These are phyloP conservation scores for Mycena vulgaris DNA, from an alignment of 768 basidiomycete genomes.

Conservation along the genomic window DNA sequence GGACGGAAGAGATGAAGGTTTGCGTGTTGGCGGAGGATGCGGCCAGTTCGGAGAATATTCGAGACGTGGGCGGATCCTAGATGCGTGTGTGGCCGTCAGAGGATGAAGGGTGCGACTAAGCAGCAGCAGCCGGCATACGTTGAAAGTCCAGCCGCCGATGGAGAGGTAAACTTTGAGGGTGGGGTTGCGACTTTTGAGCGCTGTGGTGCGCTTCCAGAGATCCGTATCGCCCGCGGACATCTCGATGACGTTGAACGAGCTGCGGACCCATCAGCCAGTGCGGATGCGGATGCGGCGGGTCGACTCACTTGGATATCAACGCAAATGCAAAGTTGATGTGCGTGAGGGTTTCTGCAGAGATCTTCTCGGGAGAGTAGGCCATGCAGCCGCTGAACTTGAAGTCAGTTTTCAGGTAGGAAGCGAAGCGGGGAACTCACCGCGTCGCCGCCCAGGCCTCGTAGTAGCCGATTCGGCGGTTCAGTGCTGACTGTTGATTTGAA, in stretches of 20 bases:
- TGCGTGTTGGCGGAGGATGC: constrained; percentile 17
- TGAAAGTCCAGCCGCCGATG: constrained; percentile 35
- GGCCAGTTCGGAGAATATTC: constrained; percentile 22
- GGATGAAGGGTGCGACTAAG: background rate
- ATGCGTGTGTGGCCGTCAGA: background rate
- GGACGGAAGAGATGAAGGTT: constrained; percentile 3
- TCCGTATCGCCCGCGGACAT: constrained; percentile 15
- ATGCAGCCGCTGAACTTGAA: background rate
- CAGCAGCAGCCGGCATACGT: constrained; percentile 10
- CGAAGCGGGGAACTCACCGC: background rate
- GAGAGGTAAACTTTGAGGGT: constrained; percentile 25
- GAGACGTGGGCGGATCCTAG: constrained; percentile 17
- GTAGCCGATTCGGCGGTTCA: constrained; percentile 14
- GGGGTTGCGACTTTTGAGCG: constrained; percentile 19
- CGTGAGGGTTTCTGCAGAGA: constrained; percentile 11
- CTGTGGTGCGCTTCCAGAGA: constrained; percentile 26
- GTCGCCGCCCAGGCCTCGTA: constrained; percentile 6
- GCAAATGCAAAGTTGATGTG: constrained; percentile 10
- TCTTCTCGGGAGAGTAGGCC: background rate
- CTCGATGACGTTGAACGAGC: constrained; percentile 16
- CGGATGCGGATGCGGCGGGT: too few relatives aligned
- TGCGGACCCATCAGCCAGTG: background rate
- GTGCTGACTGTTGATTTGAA: background rate
- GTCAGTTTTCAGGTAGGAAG: too few relatives aligned
- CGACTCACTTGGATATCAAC: background rate